Evolutionary conservation across 139 green algal species (phyloP).

Genomic region (Tetraselmis chui): DNA sequence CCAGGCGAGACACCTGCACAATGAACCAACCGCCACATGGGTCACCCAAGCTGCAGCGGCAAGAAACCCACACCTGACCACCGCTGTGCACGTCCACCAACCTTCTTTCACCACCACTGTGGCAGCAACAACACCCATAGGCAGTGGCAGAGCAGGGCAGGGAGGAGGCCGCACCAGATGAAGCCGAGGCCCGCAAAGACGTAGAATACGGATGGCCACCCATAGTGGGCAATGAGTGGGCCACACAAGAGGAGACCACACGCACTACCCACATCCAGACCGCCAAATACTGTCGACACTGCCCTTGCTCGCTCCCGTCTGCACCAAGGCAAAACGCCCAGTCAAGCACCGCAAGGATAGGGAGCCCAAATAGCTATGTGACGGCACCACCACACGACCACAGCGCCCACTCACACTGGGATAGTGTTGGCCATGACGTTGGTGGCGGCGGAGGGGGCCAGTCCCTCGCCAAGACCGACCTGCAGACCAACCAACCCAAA

Average conservation of each 20-base stretch:
- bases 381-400: too few species aligned
- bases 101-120: neutral
- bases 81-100: neutral
- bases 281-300: constrained; percentile 86
- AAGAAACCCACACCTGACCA: too few species aligned
- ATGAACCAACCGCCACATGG: too few species aligned
- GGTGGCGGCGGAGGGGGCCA: constrained; percentile 85
- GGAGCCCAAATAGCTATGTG: too few species aligned
- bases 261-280: constrained; percentile 81
- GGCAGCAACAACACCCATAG: neutral
- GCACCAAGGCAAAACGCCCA: neutral
- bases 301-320: constrained; percentile 68
- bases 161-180: constrained; percentile 83
- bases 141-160: constrained; percentile 4
- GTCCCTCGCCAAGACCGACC: constrained; percentile 89
- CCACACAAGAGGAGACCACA: constrained; percentile 80
- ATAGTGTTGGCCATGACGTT: constrained; percentile 75
- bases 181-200: constrained; percentile 88
- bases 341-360: neutral
- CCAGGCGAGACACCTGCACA: too few species aligned
- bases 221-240: constrained; percentile 75
- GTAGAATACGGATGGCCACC: constrained; percentile 95
- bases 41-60: too few species aligned
- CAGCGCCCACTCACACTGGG: constrained; percentile 37
- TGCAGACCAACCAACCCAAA: constrained; percentile 6